phyloP scores from a whole-genome alignment of 768 basidiomycete genomes.

The Gymnopilus junonius region DNA sequence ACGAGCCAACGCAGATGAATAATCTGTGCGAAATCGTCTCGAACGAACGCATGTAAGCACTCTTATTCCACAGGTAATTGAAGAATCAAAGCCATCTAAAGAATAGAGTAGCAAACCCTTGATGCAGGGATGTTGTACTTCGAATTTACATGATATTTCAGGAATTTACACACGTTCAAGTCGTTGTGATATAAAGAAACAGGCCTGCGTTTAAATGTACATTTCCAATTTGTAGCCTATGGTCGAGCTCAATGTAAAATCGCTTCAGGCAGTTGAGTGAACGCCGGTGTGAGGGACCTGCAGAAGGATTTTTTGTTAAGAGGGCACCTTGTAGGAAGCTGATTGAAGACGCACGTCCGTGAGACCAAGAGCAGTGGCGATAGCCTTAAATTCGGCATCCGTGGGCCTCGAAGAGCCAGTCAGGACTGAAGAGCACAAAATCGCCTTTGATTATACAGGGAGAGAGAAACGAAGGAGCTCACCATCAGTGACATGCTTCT shows the following conservation, averaged over 20 bases:
- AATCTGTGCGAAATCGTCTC: too few relatives aligned
- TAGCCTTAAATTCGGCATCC: conserved; percentile 48
- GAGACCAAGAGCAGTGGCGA: conserved; percentile 50
- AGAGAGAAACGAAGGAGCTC: conserved; percentile 21
- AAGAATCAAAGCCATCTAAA: neutral
- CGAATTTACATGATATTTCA: neutral
- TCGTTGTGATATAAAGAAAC: neutral
- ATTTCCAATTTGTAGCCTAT: neutral
- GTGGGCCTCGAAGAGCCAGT: conserved; percentile 47
- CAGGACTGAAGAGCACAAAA: conserved; percentile 46
- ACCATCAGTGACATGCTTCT: conserved; percentile 61
- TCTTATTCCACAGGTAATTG: neutral
- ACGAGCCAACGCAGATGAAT: too few relatives aligned
- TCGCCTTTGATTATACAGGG: neutral
- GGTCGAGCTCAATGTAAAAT: neutral
- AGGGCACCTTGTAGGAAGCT: neutral
- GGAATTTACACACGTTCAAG: neutral
- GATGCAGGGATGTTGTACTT: neutral
- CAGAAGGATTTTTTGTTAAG: neutral
- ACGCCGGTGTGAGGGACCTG: conserved; percentile 33
- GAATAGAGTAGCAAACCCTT: neutral
- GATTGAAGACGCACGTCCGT: conserved; percentile 32
- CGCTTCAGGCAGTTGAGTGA: conserved; percentile 27
- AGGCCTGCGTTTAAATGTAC: neutral
- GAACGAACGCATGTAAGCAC: neutral